Conservation (phyloP, 257 asterid species). For the Ocimum tenuiflorum region DNA sequence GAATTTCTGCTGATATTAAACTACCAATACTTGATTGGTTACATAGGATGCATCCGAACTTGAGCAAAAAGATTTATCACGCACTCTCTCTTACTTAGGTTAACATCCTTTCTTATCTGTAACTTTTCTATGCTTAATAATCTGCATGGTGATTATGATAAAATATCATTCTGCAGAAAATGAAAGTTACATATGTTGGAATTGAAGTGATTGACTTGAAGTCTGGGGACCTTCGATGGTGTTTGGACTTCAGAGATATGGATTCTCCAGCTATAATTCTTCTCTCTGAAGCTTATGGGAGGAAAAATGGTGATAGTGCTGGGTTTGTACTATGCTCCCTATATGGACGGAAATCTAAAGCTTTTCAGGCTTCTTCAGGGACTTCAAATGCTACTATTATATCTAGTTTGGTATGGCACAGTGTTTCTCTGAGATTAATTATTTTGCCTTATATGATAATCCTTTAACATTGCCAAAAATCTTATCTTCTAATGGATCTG, state of each 20-base stretch:
- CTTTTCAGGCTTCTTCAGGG: slow-evolving; percentile 98
- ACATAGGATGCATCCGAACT: neutral
- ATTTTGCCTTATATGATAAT: slow-evolving; percentile 1
- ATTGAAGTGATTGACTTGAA: slow-evolving; percentile 74
- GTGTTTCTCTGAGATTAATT: slow-evolving; percentile 8
- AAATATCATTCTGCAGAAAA: slow-evolving; percentile 53
- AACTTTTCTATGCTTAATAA: neutral
- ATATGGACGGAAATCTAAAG: slow-evolving; percentile 95
- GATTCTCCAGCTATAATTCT: slow-evolving; percentile 76
- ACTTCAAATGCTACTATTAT: slow-evolving; percentile 60
- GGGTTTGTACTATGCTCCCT: slow-evolving; percentile 87
- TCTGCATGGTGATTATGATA: neutral
- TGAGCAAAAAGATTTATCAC: neutral
- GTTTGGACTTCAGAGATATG: slow-evolving; percentile 99
- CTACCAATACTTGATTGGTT: neutral
- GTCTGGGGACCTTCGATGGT: slow-evolving; percentile 94
- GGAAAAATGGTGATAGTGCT: slow-evolving; percentile 62
- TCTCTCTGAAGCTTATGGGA: slow-evolving; percentile 75
- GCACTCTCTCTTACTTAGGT: neutral
- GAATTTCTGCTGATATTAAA: slow-evolving; percentile 11
- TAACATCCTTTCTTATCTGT: neutral
- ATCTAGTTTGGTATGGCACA: slow-evolving; percentile 54
- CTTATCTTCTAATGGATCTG: slow-evolving; percentile 11
- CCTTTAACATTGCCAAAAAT: neutral
- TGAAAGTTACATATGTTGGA: slow-evolving; percentile 81